Evolutionary conservation across 73 alveolate species (phyloP), one percentile per base, ranked within the genome.

Genomic region (Paramecium caudatum): DNA sequence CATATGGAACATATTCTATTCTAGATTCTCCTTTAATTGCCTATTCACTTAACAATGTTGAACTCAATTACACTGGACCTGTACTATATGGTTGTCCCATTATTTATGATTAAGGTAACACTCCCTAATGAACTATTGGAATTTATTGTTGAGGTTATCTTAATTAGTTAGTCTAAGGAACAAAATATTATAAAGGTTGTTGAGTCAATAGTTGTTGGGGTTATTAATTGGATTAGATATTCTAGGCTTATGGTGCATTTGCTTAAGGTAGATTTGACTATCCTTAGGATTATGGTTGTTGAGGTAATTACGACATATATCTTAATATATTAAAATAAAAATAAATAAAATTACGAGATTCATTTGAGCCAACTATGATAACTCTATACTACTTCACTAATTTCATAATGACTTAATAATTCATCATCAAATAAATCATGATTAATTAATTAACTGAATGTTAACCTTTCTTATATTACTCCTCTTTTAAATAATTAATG

Each of bases 21-120:
- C 93, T 63, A 3, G 93, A 86, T 63, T 86, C 93, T 16, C 93
- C 93, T 80, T 86, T 86, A 48, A 86, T 74, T 1, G 68, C 50
- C 34, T 68, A 68, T 68, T 68, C 84, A 2, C 55, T 68, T 49
- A 55, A 23, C 3, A 55, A 12, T 5, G 23, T 5, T 55, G 80
- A 55, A 55, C 80, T 55, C 37, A 55, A 55, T 55, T 55, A 55
- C 46, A 55, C 80, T 55, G 80, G 80, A 55, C 80, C 80, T 23
- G 80, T 55, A 16, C 30, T 12, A 55, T 55, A 55, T 12, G 80
- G 80, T 10, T 55, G 30, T 55, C 80, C 80, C 12, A 23, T 5
- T 0, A 55, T 23, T 10, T 55, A 23, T 7, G 80, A 25, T 55
- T 55, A 10, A 9, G 80, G 80, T 10, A 55, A 55, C 13, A 4